Evolutionary conservation across 306 rosid genomes (phyloP).

Genomic region (Gynostemma pentaphyllum): DNA sequence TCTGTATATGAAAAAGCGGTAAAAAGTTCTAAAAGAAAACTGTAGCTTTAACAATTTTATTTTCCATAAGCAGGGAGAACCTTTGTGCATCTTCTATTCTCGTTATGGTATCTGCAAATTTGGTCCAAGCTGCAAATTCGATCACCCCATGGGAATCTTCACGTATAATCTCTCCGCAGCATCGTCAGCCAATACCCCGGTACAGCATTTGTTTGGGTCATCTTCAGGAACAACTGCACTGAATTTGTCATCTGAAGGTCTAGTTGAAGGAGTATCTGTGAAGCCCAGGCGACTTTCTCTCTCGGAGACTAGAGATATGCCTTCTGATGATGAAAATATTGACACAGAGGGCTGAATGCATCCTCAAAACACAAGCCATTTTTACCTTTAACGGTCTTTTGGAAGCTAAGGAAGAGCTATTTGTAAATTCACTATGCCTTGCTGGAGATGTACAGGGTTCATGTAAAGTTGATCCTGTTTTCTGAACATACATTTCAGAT

Average conservation of each 20-base stretch:
- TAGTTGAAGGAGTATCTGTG: slow-evolving; percentile 55
- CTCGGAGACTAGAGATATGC: slow-evolving; percentile 67
- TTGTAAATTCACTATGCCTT: slow-evolving; percentile 74
- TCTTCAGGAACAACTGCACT: slow-evolving; percentile 63
- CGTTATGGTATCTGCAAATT: slow-evolving; percentile 98
- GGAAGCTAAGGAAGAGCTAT: slow-evolving; percentile 52
- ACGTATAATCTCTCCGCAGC: slow-evolving; percentile 56
- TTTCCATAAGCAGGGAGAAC: slow-evolving; percentile 64
- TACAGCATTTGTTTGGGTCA: slow-evolving; percentile 59
- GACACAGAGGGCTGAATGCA: slow-evolving; percentile 58
- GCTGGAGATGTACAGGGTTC: slow-evolving; percentile 73
- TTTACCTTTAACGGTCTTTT: slow-evolving; percentile 42
- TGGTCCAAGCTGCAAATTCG: slow-evolving; percentile 98
- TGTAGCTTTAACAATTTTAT: slow-evolving; percentile 6
- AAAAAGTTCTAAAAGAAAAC: neutral
- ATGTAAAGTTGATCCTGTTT: slow-evolving; percentile 43
- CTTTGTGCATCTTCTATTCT: slow-evolving; percentile 84
- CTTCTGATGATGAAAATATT: slow-evolving; percentile 61
- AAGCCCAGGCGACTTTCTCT: slow-evolving; percentile 68
- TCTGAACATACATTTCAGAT: slow-evolving; percentile 49
- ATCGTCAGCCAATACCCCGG: slow-evolving; percentile 50
- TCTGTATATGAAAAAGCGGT: neutral
- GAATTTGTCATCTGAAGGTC: slow-evolving; percentile 73
- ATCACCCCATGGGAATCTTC: slow-evolving; percentile 91
- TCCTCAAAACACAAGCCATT: slow-evolving; percentile 34